Conservation (phyloP, 495 filamentous ascomycete species). For the Penicillium atrosanguineum region DNA sequence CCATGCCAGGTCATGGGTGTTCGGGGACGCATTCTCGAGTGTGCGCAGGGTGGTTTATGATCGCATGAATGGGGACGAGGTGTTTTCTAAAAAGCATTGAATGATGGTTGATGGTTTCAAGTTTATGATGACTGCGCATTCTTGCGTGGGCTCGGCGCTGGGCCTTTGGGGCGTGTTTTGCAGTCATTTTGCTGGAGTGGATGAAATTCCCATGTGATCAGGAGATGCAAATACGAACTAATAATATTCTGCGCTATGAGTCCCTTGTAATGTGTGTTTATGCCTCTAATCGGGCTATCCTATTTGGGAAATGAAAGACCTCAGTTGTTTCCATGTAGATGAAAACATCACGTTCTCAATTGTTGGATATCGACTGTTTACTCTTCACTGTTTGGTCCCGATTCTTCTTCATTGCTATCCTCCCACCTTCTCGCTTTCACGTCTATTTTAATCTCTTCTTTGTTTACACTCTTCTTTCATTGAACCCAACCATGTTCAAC, state of each 20-base stretch:
- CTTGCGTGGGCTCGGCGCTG: constrained; percentile 1
- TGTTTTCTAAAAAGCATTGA: constrained; percentile 12
- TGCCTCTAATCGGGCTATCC: background rate
- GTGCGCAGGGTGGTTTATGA: constrained; percentile 1
- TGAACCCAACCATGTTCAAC: background rate
- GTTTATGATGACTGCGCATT: constrained; percentile 3
- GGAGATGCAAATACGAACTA: constrained; percentile 29
- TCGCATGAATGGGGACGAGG: constrained; percentile 6
- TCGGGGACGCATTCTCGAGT: background rate
- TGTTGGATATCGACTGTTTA: background rate
- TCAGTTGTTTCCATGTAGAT: background rate
- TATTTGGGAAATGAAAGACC: background rate
- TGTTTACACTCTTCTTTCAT: background rate
- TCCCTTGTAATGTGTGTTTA: background rate
- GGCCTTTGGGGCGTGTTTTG: constrained; percentile 1
- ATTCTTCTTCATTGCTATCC: constrained; percentile 2
- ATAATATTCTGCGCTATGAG: constrained; percentile 10
- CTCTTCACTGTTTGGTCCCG: background rate
- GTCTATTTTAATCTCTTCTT: constrained; percentile 1
- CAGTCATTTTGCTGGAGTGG: constrained; percentile 13
- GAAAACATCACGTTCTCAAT: no score
- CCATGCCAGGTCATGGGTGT: constrained; percentile 17
- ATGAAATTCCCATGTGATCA: constrained; percentile 12
- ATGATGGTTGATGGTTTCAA: constrained; percentile 3
- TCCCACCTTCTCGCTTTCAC: background rate